A percentile compares a stretch with the other conserved stretches of the same genome.
These are phyloP conservation scores for Aspergillus asperescens DNA, from an alignment of 495 filamentous ascomycete genomes.

Conservation along the genomic window DNA sequence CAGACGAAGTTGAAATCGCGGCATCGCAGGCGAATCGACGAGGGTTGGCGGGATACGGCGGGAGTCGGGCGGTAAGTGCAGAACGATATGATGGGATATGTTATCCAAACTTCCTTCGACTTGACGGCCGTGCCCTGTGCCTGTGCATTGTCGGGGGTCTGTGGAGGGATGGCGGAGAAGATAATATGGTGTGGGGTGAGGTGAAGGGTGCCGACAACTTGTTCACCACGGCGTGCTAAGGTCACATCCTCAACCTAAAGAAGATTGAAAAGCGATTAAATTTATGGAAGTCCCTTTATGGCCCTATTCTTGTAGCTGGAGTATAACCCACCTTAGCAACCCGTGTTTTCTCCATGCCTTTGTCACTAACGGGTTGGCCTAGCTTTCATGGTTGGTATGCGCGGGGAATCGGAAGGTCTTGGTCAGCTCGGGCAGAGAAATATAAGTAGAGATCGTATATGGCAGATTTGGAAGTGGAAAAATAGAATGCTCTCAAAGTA, in stretches of 20 bases:
- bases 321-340: slow-evolving; percentile 45
- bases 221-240: slow-evolving; percentile 56
- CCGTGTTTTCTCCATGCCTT: slow-evolving; percentile 54
- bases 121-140: slow-evolving; percentile 33
- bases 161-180: slow-evolving; percentile 48
- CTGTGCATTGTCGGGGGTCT: slow-evolving; percentile 31
- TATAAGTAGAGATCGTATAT: not conserved
- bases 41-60: slow-evolving; percentile 62
- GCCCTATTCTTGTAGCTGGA: not conserved
- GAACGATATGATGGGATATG: slow-evolving; percentile 82
- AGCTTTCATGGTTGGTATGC: slow-evolving; percentile 32
- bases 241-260: slow-evolving; percentile 57
- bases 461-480: not conserved
- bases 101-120: slow-evolving; percentile 82
- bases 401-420: slow-evolving; percentile 2
- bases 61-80: slow-evolving; percentile 69
- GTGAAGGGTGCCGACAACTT: slow-evolving; percentile 56
- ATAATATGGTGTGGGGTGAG: slow-evolving; percentile 63
- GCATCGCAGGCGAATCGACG: slow-evolving; percentile 82
- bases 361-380: slow-evolving; percentile 32
- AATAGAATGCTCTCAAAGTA: not conserved
- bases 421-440: not conserved
- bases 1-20: slow-evolving; percentile 90
- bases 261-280: slow-evolving; percentile 4
- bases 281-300: not conserved